Evolutionary conservation across 768 basidiomycete species (phyloP).

Genomic region (Leccinum uliginosum): DNA sequence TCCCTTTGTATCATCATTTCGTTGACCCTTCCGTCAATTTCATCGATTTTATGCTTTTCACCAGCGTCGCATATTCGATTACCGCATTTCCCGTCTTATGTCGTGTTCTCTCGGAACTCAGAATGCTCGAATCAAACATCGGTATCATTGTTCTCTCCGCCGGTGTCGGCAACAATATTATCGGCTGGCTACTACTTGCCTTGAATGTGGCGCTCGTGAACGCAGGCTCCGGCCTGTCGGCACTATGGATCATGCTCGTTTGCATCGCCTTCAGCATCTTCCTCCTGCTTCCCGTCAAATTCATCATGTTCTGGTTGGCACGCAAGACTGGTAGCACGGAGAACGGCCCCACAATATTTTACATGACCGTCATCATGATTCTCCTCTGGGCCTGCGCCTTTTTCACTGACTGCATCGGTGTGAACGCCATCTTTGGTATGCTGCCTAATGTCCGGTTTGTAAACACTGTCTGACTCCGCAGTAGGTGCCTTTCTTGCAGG

Average conservation of each 20-base stretch:
- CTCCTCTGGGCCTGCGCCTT: constrained; percentile 84
- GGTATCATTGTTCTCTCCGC: constrained; percentile 92
- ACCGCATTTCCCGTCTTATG: constrained; percentile 85
- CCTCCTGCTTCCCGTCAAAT: constrained; percentile 63
- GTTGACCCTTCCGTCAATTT: constrained; percentile 64
- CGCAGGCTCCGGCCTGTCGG: constrained; percentile 74
- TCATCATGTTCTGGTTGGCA: constrained; percentile 66
- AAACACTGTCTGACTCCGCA: neutral
- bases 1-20: constrained; percentile 53
- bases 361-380: constrained; percentile 83
- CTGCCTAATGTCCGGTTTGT: neutral
- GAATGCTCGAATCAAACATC: constrained; percentile 85
- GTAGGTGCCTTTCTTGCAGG: constrained; percentile 79
- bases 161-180: constrained; percentile 84
- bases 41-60: constrained; percentile 91
- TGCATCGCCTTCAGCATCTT: constrained; percentile 81
- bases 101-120: constrained; percentile 85
- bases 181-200: constrained; percentile 87
- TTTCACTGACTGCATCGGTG: constrained; percentile 90
- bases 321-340: constrained; percentile 74
- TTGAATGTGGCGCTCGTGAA: constrained; percentile 91
- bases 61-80: constrained; percentile 86
- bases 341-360: constrained; percentile 79
- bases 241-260: constrained; percentile 77
- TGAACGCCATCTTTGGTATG: constrained; percentile 84